Conservation (phyloP, 2,329 filamentous ascomycete genomes). For the Didymella glomerata region DNA sequence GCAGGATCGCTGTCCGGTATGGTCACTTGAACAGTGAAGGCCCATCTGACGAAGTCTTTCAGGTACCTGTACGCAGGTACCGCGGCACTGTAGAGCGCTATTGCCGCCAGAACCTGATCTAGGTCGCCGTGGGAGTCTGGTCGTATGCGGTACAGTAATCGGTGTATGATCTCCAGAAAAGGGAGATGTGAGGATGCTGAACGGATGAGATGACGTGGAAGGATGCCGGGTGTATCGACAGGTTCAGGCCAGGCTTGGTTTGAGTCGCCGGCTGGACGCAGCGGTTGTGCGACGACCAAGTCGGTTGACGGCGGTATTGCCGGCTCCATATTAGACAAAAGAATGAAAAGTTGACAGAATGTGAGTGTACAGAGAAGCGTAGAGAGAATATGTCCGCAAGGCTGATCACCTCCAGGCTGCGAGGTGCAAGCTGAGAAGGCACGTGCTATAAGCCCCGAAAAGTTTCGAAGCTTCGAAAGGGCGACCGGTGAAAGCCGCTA, state of each 20-base stretch:
- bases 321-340: conserved; percentile 11
- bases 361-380: not conserved
- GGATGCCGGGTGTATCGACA: conserved; percentile 34
- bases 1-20: conserved; percentile 38
- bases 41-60: conserved; percentile 31
- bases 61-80: conserved; percentile 28
- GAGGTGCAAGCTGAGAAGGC: not conserved
- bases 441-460: conserved; percentile 18
- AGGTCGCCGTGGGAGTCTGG: conserved; percentile 27
- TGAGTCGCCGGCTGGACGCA: not conserved
- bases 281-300: conserved; percentile 11
- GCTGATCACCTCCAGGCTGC: not conserved
- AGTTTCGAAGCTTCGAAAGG: conserved; percentile 9
- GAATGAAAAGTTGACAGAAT: not conserved
- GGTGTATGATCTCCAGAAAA: conserved; percentile 42
- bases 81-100: conserved; percentile 38
- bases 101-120: conserved; percentile 34
- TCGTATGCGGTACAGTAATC: conserved; percentile 33
- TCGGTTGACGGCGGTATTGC: conserved; percentile 10
- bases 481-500: not conserved
- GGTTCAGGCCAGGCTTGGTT: conserved; percentile 36
- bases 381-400: not conserved
- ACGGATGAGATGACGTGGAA: conserved; percentile 37
- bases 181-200: conserved; percentile 30
- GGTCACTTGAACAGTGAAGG: conserved; percentile 33